A percentile compares a stretch with the other conserved stretches of the same genome.
Conservation (phyloP, 345 rosid genomes). For the Nephelium lappaceum region DNA sequence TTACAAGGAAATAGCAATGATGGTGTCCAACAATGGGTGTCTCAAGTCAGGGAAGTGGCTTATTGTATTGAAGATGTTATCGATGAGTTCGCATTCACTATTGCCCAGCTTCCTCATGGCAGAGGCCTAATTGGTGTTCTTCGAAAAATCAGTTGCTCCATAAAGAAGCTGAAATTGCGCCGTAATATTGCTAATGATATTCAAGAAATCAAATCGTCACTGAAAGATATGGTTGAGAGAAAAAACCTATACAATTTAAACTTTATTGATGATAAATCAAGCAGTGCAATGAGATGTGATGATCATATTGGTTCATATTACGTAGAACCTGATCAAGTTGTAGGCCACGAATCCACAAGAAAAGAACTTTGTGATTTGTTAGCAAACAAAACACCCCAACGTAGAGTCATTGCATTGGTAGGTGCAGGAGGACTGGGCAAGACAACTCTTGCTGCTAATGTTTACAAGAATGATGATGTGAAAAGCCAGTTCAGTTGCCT, state of each 20-base stretch:
- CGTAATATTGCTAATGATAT: conserved; percentile 19
- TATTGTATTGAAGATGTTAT: conserved; percentile 25
- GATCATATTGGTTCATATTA: no score
- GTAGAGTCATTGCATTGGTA: no score
- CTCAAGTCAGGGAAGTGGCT: conserved; percentile 20
- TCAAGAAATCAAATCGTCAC: conserved; percentile 10
- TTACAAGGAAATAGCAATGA: no score
- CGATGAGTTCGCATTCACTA: conserved; percentile 13
- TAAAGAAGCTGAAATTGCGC: neutral
- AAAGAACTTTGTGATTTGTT: no score
- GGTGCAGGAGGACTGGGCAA: no score
- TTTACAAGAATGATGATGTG: no score
- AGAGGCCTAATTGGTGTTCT: neutral
- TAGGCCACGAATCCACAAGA: no score
- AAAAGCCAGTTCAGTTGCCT: no score
- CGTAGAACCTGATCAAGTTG: no score
- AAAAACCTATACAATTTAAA: neutral
- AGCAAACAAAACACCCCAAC: no score
- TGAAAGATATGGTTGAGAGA: conserved; percentile 14
- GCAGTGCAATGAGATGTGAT: no score
- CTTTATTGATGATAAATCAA: neutral
- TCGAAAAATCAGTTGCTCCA: neutral
- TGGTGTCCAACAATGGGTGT: conserved; percentile 14
- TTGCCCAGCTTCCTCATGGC: neutral
- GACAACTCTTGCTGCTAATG: no score